A percentile compares a stretch with the other conserved stretches of the same genome.
phyloP scores from a whole-genome alignment of 2,329 filamentous ascomycete genomes.

The Cadophora sp. region DNA sequence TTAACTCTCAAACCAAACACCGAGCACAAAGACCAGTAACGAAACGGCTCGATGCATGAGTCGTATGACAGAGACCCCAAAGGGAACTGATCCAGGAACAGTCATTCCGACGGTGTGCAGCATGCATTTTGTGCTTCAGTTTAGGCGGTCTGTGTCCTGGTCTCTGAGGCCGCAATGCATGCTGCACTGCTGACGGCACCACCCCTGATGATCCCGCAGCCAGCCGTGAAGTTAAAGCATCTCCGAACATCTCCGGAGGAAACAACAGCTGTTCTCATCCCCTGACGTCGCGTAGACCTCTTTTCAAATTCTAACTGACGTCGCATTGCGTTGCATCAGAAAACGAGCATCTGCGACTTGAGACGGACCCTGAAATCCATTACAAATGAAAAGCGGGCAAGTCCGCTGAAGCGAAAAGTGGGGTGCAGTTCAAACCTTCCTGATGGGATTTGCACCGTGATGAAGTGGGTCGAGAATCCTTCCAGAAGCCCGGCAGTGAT shows the following conservation, averaged over 20 bases:
- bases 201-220: conserved; percentile 25
- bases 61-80: conserved; percentile 2
- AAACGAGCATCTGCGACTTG: background rate
- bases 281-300: background rate
- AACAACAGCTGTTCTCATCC: conserved; percentile 6
- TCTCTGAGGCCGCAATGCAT: conserved; percentile 13
- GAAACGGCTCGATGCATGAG: background rate
- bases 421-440: conserved; percentile 23
- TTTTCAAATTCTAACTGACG: background rate
- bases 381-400: conserved; percentile 23
- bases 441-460: conserved; percentile 20
- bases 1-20: background rate
- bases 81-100: conserved; percentile 13
- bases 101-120: background rate
- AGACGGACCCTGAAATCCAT: conserved; percentile 15
- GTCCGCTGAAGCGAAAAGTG: conserved; percentile 28
- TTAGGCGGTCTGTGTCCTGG: conserved; percentile 19
- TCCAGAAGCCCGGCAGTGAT: conserved; percentile 28
- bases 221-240: conserved; percentile 1
- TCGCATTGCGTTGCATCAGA: background rate
- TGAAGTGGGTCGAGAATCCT: conserved; percentile 21
- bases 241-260: conserved; percentile 24
- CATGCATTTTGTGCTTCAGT: conserved; percentile 12
- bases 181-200: background rate
- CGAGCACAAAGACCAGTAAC: background rate